These are phyloP conservation scores for Fraxinus xanthoxyloides DNA, from an alignment of 305 asterid species.

Conservation along the genomic window DNA sequence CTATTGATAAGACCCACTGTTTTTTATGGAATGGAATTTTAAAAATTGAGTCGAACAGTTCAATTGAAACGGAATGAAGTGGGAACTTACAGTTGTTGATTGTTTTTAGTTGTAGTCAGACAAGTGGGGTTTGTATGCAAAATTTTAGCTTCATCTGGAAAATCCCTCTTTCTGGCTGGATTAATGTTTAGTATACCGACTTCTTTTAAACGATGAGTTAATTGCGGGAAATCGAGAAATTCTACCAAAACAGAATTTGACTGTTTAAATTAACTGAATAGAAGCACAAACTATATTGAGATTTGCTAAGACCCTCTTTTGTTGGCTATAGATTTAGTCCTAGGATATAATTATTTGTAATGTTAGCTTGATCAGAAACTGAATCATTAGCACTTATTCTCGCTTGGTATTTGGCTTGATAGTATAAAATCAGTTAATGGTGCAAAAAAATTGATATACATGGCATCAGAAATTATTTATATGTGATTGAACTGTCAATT, in stretches of 20 bases:
- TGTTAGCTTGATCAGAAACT: neutral
- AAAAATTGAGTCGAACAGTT: neutral
- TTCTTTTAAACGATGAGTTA: neutral
- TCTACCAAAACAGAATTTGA: neutral
- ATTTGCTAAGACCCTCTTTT: neutral
- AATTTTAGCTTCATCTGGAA: constrained; percentile 29
- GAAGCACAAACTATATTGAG: neutral
- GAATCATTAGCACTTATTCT: neutral
- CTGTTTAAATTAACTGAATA: neutral
- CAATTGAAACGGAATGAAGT: neutral
- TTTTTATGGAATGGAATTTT: neutral
- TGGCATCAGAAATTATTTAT: neutral
- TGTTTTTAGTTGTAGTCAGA: neutral
- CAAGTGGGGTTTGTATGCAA: constrained; percentile 9
- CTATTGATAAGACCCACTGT: neutral
- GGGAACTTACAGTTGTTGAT: neutral
- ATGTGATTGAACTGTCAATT: neutral
- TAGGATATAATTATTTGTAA: neutral
- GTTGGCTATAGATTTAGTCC: neutral
- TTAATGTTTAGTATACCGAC: neutral
- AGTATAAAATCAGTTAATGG: neutral
- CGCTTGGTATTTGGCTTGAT: no score
- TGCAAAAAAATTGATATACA: neutral
- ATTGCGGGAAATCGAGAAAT: neutral
- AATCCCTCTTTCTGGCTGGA: neutral